A percentile compares a stretch with the other conserved stretches of the same genome.
Conservation (phyloP, 169 alveolate genomes). For the Cryptosporidium meleagridis region DNA sequence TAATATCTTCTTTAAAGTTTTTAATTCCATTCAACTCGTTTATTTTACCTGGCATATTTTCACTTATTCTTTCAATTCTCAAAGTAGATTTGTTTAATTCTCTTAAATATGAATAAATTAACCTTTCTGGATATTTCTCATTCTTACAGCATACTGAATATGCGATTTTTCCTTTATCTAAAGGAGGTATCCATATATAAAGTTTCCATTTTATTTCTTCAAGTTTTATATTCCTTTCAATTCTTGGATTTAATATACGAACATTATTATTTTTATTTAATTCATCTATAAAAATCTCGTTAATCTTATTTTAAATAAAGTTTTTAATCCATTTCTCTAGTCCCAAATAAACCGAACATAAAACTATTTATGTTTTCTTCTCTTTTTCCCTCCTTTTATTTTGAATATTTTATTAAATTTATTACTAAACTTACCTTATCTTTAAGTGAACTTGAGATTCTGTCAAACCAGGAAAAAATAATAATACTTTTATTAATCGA, state of each 20-base stretch:
- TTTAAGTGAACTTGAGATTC: conserved; percentile 19
- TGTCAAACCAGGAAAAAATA: conserved; percentile 68
- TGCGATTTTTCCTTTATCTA: conserved; percentile 20
- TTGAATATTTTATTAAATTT: not conserved
- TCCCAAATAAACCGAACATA: not conserved
- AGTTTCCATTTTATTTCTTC: conserved; percentile 26
- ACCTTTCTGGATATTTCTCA: conserved; percentile 43
- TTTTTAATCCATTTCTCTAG: not conserved
- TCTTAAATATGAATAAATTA: conserved; percentile 42
- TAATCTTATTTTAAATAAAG: not conserved
- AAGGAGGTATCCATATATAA: conserved; percentile 54
- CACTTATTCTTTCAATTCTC: conserved; percentile 25
- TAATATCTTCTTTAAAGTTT: conserved; percentile 31
- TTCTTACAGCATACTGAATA: conserved; percentile 59
- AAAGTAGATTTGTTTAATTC: conserved; percentile 56
- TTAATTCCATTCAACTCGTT: conserved; percentile 31
- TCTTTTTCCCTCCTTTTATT: not conserved
- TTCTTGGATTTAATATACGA: conserved; percentile 12
- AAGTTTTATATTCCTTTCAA: not conserved
- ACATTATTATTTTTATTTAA: not conserved
- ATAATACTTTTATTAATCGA: conserved; percentile 12
- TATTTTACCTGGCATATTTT: not conserved
- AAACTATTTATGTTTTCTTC: no score
- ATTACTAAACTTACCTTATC: conserved; percentile 47
- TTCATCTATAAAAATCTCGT: conserved; percentile 18